These are phyloP conservation scores for Dalbergia cultrata DNA, from an alignment of 306 rosid genomes.

Conservation along the genomic window DNA sequence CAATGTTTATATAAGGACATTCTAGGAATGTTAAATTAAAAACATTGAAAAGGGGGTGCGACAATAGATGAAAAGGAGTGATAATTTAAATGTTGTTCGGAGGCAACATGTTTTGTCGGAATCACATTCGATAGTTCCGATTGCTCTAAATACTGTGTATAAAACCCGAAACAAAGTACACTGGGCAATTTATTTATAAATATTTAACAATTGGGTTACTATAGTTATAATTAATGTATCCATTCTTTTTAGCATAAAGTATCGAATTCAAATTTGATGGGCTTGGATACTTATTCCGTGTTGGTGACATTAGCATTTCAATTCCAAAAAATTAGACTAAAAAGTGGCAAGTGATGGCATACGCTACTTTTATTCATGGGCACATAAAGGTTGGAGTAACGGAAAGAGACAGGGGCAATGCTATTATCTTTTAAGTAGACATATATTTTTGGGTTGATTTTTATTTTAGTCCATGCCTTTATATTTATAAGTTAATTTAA, in stretches of 20 bases:
- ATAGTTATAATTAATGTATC: neutral
- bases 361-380: neutral
- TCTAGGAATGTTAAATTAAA: too few species aligned
- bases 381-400: neutral
- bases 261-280: neutral
- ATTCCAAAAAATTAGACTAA: neutral
- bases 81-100: neutral
- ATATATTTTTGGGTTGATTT: neutral
- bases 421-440: neutral
- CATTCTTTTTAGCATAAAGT: neutral
- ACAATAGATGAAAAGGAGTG: too few species aligned
- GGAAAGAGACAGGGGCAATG: neutral
- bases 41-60: too few species aligned
- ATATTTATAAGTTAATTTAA: too few species aligned
- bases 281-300: constrained; percentile 21
- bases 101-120: neutral
- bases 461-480: too few species aligned
- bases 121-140: neutral
- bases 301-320: neutral
- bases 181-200: neutral
- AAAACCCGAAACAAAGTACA: neutral
- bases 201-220: neutral
- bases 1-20: too few species aligned
- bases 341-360: constrained; percentile 6
- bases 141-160: neutral